phyloP scores from a whole-genome alignment of 78 protist species.

The Dictyostelium firmibasis region DNA sequence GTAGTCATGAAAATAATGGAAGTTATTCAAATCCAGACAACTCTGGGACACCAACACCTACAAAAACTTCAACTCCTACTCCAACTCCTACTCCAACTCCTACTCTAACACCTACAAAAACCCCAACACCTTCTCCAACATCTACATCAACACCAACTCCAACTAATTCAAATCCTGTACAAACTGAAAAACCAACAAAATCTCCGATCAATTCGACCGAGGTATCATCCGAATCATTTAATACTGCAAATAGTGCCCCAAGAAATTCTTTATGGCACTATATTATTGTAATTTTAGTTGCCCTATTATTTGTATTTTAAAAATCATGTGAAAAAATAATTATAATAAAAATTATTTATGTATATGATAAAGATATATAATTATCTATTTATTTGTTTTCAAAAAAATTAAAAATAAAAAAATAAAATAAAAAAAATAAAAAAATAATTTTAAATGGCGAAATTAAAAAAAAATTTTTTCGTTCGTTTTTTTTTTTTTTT shows the following conservation, averaged over 20 bases:
- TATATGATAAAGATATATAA: too few species aligned
- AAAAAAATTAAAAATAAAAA: not conserved
- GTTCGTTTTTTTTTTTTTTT: not conserved
- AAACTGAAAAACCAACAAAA: not conserved
- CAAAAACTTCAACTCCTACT: not conserved
- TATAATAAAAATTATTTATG: too few species aligned
- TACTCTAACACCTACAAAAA: not conserved
- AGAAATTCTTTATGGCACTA: not conserved
- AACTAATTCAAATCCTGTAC: not conserved
- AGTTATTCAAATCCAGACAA: not conserved
- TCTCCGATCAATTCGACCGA: not conserved
- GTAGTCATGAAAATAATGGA: not conserved
- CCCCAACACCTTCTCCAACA: not conserved
- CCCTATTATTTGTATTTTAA: not conserved
- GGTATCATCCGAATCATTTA: not conserved
- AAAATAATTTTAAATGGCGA: too few species aligned
- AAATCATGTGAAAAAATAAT: not conserved
- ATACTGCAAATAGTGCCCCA: not conserved
- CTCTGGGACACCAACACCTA: not conserved
- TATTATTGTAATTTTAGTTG: not conserved
- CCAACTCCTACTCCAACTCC: not conserved
- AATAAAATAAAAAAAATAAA: too few species aligned
- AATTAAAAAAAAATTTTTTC: too few species aligned
- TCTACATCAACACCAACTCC: not conserved
- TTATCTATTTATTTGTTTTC: too few species aligned